Percentiles rank a stretch among this genome's conserved stretches.
phyloP scores from a whole-genome alignment of 139 green algal genomes.

The Tetraselmis striata region DNA sequence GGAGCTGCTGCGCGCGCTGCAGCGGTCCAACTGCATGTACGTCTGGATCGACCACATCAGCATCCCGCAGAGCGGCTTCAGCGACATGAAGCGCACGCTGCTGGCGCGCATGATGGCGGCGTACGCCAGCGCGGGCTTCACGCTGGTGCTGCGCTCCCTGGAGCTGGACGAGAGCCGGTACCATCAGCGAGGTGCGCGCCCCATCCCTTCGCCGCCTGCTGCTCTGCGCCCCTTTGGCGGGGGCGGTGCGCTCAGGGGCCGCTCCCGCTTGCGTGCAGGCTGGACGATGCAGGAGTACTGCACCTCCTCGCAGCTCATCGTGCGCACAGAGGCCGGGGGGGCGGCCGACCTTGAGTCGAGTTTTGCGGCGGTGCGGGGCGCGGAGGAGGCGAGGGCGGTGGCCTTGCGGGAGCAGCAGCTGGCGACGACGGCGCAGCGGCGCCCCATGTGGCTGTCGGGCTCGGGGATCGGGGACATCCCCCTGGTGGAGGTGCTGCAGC shows the following conservation, averaged over 20 bases:
- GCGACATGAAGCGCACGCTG: background rate
- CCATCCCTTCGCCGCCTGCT: too few relatives aligned
- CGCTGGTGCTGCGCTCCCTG: background rate
- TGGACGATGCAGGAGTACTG: background rate
- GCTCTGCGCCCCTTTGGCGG: too few relatives aligned
- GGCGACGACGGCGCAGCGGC: background rate
- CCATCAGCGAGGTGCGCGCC: background rate
- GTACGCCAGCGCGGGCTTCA: background rate
- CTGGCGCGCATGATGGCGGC: background rate
- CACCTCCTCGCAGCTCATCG: background rate
- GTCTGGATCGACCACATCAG: background rate
- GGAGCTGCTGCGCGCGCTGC: background rate
- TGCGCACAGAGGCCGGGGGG: background rate
- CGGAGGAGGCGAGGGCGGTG: background rate
- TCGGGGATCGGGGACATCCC: background rate
- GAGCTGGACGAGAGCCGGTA: background rate
- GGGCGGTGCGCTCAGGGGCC: too few relatives aligned
- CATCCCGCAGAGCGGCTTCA: background rate
- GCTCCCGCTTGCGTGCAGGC: too few relatives aligned
- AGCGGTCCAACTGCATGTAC: background rate
- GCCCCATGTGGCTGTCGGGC: background rate
- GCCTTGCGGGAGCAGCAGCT: background rate
- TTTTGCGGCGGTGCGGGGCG: background rate
- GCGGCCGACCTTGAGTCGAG: background rate
- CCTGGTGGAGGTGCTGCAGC: background rate